Evolutionary conservation across 129 eudicot species (phyloP), one percentile per base, ranked within the genome.

Genomic region (Glebionis coronaria): DNA sequence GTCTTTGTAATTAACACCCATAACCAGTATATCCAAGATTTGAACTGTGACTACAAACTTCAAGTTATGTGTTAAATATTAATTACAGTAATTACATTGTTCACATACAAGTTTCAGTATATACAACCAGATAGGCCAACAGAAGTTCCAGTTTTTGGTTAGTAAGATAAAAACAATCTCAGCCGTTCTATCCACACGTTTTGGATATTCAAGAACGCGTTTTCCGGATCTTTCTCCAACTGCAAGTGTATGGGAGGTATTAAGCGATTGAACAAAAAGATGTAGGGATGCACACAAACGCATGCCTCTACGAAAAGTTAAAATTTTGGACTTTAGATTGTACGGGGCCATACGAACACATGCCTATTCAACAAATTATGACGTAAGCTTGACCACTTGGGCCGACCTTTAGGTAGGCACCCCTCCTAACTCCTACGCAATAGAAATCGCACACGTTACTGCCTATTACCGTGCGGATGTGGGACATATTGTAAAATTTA

Each of bases 301-400:
- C 8, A 31, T 31, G 38, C 38, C 38, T 0, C 8, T 31, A 4
- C 38, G 6, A 31, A 7, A 0, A 31, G 38, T 7, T 4, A 31
- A 21, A 55, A 3, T 4, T 9, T 11, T 55, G 11, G 28, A 56
- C 61, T 25, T 2, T 0, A 12, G 3, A 56, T 56, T 56, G 18
- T 23, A 35, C 9, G 76, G 65, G 70, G 82, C 78, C 61, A 80
- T 74, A 75, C 82, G 80, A 73, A 82, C 78, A 64, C 86, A 82
- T 35, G 80, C 80, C 80, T 80, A 80, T 82, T 15, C 12, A 76
- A 82, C 75, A 82, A 82, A 82, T 74, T 82, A 76, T 76, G 82
- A 81, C 56, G 70, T 74, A 68, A 69, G 70, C 66, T 79, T 76
- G 67, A 67, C 60, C 73, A 75, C 79, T 75, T 50, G 79, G 69